Evolutionary conservation across 2,329 filamentous ascomycete genomes (phyloP).

Genomic region (Hymenoscyphus linearis): DNA sequence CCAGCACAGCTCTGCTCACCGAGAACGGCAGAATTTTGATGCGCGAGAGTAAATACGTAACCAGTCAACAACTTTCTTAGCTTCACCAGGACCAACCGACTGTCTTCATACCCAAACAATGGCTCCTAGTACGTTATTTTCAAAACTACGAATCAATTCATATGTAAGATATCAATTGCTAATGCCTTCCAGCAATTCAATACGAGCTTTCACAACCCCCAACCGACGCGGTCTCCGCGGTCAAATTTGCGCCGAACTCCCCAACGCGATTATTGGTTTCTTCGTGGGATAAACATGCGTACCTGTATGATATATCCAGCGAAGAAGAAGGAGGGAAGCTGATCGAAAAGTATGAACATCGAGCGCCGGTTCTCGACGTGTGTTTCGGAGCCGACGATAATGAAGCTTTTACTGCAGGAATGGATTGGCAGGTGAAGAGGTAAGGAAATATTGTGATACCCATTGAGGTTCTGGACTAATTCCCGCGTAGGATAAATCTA

Average conservation of each 20-base stretch:
- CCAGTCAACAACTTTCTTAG: neutral
- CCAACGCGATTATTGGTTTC: constrained; percentile 76
- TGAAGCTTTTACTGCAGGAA: constrained; percentile 78
- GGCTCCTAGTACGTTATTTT: constrained; percentile 37
- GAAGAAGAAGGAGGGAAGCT: constrained; percentile 52
- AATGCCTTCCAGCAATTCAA: constrained; percentile 52
- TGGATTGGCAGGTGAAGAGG: constrained; percentile 83
- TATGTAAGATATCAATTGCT: constrained; percentile 10
- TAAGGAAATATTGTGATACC: constrained; percentile 32
- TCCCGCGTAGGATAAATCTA: constrained; percentile 56
- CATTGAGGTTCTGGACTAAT: neutral
- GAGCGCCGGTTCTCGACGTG: constrained; percentile 81
- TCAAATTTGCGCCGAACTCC: constrained; percentile 78
- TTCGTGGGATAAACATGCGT: constrained; percentile 90
- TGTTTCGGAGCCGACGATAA: constrained; percentile 81
- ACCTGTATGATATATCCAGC: constrained; percentile 73
- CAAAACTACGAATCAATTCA: neutral
- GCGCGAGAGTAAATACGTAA: constrained; percentile 4
- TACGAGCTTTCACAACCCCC: constrained; percentile 80
- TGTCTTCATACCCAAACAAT: constrained; percentile 22
- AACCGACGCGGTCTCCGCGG: constrained; percentile 77
- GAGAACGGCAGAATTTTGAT: constrained; percentile 1
- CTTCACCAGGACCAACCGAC: neutral
- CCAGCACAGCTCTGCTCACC: neutral
- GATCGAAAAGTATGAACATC: constrained; percentile 70